A percentile compares a stretch with the other conserved stretches of the same genome.
phyloP scores from a whole-genome alignment of 1,284 basidiomycete species.

The Tausonia pullulans region DNA sequence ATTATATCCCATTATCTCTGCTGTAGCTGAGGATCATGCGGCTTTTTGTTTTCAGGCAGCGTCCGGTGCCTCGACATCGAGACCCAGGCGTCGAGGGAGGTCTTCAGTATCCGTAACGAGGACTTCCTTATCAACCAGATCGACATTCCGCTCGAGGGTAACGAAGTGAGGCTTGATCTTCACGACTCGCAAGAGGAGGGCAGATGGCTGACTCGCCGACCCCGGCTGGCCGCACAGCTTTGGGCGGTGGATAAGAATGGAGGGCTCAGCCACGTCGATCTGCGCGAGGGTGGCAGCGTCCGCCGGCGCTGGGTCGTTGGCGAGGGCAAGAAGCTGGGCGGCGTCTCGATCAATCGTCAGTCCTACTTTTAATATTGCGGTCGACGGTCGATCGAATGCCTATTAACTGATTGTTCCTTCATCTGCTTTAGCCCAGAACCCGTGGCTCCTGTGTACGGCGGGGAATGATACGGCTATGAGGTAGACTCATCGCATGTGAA shows the following conservation, averaged over 20 bases:
- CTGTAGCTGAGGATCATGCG: too few species aligned
- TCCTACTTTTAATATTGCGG: not conserved
- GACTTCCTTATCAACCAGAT: conserved; percentile 38
- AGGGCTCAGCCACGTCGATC: conserved; percentile 37
- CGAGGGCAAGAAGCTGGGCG: conserved; percentile 34
- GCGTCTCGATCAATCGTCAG: conserved; percentile 34
- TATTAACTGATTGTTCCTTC: not conserved
- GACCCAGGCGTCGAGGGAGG: conserved; percentile 31
- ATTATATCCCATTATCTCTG: too few species aligned
- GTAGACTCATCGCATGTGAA: too few species aligned
- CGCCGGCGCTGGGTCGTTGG: conserved; percentile 30
- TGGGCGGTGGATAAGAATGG: conserved; percentile 38
- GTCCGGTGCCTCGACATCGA: conserved; percentile 35
- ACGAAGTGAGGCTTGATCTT: conserved; percentile 23
- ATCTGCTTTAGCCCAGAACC: conserved; percentile 26
- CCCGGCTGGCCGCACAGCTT: not conserved
- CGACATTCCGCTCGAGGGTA: conserved; percentile 34
- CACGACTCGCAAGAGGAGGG: not conserved
- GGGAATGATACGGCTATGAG: conserved; percentile 20
- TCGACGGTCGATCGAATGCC: not conserved
- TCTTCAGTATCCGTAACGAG: conserved; percentile 34
- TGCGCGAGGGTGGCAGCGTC: conserved; percentile 26
- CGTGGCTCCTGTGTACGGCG: conserved; percentile 33
- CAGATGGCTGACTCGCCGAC: not conserved
- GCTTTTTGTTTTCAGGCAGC: too few species aligned